Conservation (phyloP, 208 protist species). For the Trypanosoma boissoni region DNA sequence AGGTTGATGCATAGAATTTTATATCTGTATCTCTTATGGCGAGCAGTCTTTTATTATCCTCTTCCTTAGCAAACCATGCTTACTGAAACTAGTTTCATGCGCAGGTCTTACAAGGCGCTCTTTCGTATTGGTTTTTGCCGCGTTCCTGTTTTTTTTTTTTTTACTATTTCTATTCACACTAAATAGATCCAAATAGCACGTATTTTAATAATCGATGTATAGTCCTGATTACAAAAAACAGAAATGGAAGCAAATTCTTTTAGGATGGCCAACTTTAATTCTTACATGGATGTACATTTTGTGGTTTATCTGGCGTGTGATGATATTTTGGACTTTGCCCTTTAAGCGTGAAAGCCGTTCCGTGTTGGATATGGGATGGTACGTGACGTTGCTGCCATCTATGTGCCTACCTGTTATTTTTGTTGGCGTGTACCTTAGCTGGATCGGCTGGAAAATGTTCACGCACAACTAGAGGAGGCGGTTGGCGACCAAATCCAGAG, state of each 20-base stretch:
- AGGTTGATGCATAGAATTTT: too few species aligned
- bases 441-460: constrained; percentile 86
- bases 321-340: constrained; percentile 10
- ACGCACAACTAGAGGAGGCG: constrained; percentile 49
- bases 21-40: too few species aligned
- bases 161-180: too few species aligned
- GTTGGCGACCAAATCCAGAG: too few species aligned
- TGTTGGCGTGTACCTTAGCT: constrained; percentile 51
- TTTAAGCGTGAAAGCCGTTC: constrained; percentile 13
- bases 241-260: constrained; percentile 35
- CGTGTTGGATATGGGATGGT: constrained; percentile 34
- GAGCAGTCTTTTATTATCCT: too few species aligned
- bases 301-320: constrained; percentile 27
- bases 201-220: constrained; percentile 16
- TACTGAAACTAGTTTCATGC: too few species aligned
- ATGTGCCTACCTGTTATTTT: constrained; percentile 27
- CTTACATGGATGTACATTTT: constrained; percentile 28
- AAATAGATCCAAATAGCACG: neutral
- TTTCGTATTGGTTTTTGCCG: too few species aligned
- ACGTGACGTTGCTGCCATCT: constrained; percentile 31
- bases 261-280: constrained; percentile 57
- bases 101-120: too few species aligned
- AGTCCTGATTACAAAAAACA: constrained; percentile 33
- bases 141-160: too few species aligned
- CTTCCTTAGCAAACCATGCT: too few species aligned